Percentiles rank a stretch among this genome's conserved stretches.
These are phyloP conservation scores for Tricholoma matsutake DNA, from an alignment of 768 basidiomycete genomes.

Conservation along the genomic window DNA sequence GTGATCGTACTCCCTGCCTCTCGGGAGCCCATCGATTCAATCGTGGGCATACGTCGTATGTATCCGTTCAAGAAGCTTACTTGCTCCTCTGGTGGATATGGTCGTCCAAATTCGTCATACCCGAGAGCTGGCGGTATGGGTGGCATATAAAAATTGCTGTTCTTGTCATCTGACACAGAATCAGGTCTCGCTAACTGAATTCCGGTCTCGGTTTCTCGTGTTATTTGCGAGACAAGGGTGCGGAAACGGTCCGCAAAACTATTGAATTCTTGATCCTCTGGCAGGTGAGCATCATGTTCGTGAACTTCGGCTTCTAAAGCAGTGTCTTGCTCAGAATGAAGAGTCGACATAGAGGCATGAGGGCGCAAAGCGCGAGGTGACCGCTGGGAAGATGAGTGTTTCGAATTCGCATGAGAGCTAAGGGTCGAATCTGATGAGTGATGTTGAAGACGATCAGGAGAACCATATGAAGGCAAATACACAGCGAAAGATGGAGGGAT, in stretches of 20 bases:
- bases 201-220: conserved; percentile 51
- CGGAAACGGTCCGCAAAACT: conserved; percentile 51
- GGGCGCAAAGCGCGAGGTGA: conserved; percentile 14
- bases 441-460: conserved; percentile 6
- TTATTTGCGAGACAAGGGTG: conserved; percentile 46
- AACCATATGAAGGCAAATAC: conserved; percentile 4
- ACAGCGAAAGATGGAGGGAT: conserved; percentile 16
- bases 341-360: conserved; percentile 7
- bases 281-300: conserved; percentile 3
- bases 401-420: conserved; percentile 13
- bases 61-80: conserved; percentile 61
- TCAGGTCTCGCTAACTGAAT: conserved; percentile 35
- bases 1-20: conserved; percentile 40
- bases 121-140: conserved; percentile 29
- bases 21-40: conserved; percentile 70
- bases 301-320: conserved; percentile 1
- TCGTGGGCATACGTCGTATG: conserved; percentile 77
- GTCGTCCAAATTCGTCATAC: conserved; percentile 47
- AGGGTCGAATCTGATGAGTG: conserved; percentile 22
- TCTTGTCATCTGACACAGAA: neutral
- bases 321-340: conserved; percentile 13
- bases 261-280: conserved; percentile 35
- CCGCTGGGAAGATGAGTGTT: conserved; percentile 12
- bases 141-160: neutral
- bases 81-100: conserved; percentile 46